Evolutionary conservation across 1,139 yeast genomes (phyloP).

Genomic region (Zhuliangozyma blackwelliae): DNA sequence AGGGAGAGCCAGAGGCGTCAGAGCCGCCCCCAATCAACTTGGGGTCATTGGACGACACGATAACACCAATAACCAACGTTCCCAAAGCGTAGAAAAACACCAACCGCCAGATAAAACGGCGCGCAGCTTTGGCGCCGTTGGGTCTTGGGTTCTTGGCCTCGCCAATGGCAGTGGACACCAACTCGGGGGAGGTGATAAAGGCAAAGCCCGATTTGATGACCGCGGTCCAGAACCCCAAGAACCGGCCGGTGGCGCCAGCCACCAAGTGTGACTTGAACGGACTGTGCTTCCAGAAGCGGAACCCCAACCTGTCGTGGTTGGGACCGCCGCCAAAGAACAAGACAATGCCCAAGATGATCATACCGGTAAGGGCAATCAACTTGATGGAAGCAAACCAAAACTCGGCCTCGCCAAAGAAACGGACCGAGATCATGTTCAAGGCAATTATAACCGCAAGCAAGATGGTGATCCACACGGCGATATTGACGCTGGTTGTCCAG

Average conservation of each 20-base stretch:
- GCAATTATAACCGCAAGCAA: conserved; percentile 34
- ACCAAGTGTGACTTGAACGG: conserved; percentile 39
- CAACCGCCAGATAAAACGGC: conserved; percentile 44
- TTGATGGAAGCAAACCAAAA: conserved; percentile 63
- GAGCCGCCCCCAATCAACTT: conserved; percentile 29
- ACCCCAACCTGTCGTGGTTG: conserved; percentile 55
- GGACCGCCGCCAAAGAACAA: conserved; percentile 53
- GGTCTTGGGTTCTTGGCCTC: conserved; percentile 44
- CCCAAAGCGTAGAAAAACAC: conserved; percentile 45
- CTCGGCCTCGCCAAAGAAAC: conserved; percentile 61
- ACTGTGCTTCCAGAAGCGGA: conserved; percentile 61
- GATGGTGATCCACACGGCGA: conserved; percentile 56
- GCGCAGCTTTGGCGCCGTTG: conserved; percentile 43
- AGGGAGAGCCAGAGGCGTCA: conserved; percentile 49
- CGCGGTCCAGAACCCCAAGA: conserved; percentile 39
- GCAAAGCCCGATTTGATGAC: conserved; percentile 38
- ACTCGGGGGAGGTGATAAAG: conserved; percentile 35
- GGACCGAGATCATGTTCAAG: conserved; percentile 43
- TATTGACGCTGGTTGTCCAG: conserved; percentile 50
- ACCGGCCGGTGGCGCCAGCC: conserved; percentile 57
- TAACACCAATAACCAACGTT: conserved; percentile 44
- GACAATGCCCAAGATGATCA: conserved; percentile 40
- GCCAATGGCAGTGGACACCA: conserved; percentile 36
- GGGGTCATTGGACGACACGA: conserved; percentile 32
- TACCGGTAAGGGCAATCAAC: conserved; percentile 33